Evolutionary conservation across 2,329 filamentous ascomycete genomes (phyloP), one percentile per base, ranked within the genome.

Genomic region (Metarhizium brunneum): DNA sequence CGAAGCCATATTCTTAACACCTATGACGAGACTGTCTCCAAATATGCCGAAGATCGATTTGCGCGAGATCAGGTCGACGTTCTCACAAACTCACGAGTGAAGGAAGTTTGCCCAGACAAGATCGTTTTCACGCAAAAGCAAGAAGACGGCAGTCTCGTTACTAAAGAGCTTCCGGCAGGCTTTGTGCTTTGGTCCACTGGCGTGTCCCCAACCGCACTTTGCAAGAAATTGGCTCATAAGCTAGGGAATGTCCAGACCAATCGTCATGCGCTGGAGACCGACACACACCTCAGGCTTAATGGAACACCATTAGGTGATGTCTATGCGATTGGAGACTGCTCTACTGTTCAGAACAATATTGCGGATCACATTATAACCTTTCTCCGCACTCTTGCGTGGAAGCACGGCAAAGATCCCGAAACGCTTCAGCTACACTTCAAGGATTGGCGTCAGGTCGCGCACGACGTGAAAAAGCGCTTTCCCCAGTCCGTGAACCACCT

Each of bases 161-260:
- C 85, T 29, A 99, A 99, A 69, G 94, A 99, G 65, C 83, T 99
- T 0, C 92, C 94, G 0, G 92, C 90, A 77, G 94, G 91, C 32
- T 96, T 99, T 75, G 97, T 94, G 64, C 78, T 99, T 14, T 99
- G 94, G 94, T 97, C 94, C 0, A 99, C 94, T 0, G 94, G 94
- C 58, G 92, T 99, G 47, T 79, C 92, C 0, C 94, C 95, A 68
- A 88, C 90, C 4, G 81, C 88, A 30, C 85, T 99, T 61, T 88
- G 84, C 67, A 82, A 90, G 70, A 86, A 76, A 18, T 74, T 99
- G 32, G 86, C 92, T 2, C 75, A 81, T n/a, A 88, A 90, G 64
- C 82, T 99, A 2, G 84, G 83, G 18, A 77, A 86, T 4, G 73
- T 75, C 14, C 94, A 99, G 70, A 91, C 84, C 60, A 99, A 99